These are phyloP conservation scores for Debaryomycetaceae sp. DNA, from an alignment of 1,139 yeast genomes.

Conservation along the genomic window DNA sequence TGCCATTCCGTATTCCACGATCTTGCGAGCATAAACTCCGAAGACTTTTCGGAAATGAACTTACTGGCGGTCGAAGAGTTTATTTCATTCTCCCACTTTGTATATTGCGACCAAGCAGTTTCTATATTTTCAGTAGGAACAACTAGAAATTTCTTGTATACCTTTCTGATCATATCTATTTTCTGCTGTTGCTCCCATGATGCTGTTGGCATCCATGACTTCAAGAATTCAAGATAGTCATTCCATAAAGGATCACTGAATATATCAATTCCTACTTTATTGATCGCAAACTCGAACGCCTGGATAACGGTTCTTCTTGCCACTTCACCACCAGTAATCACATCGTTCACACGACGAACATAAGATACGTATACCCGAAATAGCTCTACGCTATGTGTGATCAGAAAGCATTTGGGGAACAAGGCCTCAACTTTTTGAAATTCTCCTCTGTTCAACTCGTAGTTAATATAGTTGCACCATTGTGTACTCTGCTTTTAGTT, in stretches of 20 bases:
- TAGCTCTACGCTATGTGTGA: conserved; percentile 58
- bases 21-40: conserved; percentile 88
- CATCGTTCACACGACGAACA: conserved; percentile 74
- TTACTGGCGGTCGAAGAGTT: conserved; percentile 80
- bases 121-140: conserved; percentile 77
- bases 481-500: conserved; percentile 42
- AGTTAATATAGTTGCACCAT: conserved; percentile 73
- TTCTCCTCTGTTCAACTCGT: conserved; percentile 67
- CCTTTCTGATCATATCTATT: conserved; percentile 69
- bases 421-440: conserved; percentile 62
- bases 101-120: conserved; percentile 75
- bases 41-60: conserved; percentile 77
- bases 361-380: conserved; percentile 77
- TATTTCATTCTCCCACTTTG: conserved; percentile 76
- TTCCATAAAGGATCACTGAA: conserved; percentile 73
- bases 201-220: conserved; percentile 72
- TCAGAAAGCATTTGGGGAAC: conserved; percentile 59
- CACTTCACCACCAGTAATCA: conserved; percentile 79
- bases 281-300: conserved; percentile 83
- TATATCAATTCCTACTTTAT: conserved; percentile 75
- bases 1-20: conserved; percentile 73
- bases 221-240: conserved; percentile 78
- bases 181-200: conserved; percentile 88
- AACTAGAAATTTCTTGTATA: conserved; percentile 65
- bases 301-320: conserved; percentile 74